Conservation (phyloP, 164 flowering plant genomes). For the Nelumbo lutea region DNA sequence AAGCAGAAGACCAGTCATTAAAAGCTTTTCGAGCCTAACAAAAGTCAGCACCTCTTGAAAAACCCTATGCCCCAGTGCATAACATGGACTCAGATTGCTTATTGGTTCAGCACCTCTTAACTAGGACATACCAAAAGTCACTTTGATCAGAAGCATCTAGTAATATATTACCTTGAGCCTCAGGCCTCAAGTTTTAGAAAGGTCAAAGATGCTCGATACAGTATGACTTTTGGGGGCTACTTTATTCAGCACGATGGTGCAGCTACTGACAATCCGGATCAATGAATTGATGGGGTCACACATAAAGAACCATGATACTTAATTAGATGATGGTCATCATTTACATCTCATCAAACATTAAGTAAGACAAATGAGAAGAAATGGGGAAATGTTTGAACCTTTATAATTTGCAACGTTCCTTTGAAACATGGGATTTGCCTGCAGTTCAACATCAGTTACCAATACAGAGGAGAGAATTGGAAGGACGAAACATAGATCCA, state of each 20-base stretch:
- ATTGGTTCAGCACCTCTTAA: not conserved
- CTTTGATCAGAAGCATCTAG: not conserved
- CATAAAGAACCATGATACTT: not conserved
- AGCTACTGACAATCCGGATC: too few species aligned
- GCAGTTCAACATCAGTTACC: conserved; percentile 17
- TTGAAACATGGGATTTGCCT: conserved; percentile 80
- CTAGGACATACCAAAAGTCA: not conserved
- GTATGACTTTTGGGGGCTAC: too few species aligned
- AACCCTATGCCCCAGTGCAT: not conserved
- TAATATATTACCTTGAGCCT: too few species aligned
- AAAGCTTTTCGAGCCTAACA: too few species aligned
- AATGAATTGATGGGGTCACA: too few species aligned
- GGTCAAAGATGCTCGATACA: too few species aligned
- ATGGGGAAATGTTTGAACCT: conserved; percentile 41
- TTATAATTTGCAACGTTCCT: conserved; percentile 55
- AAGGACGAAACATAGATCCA: too few species aligned
- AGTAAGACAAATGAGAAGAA: not conserved
- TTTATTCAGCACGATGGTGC: too few species aligned
- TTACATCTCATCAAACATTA: not conserved
- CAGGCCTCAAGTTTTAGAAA: too few species aligned
- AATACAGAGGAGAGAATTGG: not conserved
- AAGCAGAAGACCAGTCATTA: not conserved
- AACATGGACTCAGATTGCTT: not conserved
- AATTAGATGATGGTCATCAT: too few species aligned
- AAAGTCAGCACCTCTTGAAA: too few species aligned